A percentile compares a stretch with the other conserved stretches of the same genome.
phyloP scores from a whole-genome alignment of 1,139 yeast species.

The Hanseniaspora gamundiae region DNA sequence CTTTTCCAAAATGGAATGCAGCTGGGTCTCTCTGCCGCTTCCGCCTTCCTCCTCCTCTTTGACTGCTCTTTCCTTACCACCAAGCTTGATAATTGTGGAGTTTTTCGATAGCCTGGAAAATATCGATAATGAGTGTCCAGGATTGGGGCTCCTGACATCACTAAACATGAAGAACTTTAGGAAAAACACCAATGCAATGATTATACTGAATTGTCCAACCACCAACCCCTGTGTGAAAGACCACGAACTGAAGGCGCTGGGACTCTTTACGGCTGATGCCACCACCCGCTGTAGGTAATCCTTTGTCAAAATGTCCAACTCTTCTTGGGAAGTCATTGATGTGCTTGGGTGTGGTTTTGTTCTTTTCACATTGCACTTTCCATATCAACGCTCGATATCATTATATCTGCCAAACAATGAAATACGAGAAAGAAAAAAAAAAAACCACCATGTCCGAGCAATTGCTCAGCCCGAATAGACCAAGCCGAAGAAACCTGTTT shows the following conservation, averaged over 20 bases:
- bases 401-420: no score
- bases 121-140: conserved; percentile 16
- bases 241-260: conserved; percentile 29
- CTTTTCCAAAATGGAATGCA: conserved; percentile 59
- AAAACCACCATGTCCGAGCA: no score
- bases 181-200: conserved; percentile 60
- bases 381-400: not conserved
- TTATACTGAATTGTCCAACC: conserved; percentile 75
- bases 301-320: not conserved
- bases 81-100: conserved; percentile 21
- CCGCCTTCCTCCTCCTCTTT: conserved; percentile 19
- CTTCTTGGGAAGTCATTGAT: not conserved
- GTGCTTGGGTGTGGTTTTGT: not conserved
- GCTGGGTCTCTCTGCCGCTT: conserved; percentile 21
- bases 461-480: no score
- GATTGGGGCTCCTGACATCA: conserved; percentile 29
- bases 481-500: no score
- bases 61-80: conserved; percentile 19
- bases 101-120: conserved; percentile 19
- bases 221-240: conserved; percentile 69
- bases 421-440: no score
- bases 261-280: not conserved
- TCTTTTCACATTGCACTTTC: not conserved
- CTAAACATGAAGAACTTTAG: conserved; percentile 84
- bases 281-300: not conserved